phyloP scores from a whole-genome alignment of 2,329 filamentous ascomycete genomes.

The Fusarium sublunatum region DNA sequence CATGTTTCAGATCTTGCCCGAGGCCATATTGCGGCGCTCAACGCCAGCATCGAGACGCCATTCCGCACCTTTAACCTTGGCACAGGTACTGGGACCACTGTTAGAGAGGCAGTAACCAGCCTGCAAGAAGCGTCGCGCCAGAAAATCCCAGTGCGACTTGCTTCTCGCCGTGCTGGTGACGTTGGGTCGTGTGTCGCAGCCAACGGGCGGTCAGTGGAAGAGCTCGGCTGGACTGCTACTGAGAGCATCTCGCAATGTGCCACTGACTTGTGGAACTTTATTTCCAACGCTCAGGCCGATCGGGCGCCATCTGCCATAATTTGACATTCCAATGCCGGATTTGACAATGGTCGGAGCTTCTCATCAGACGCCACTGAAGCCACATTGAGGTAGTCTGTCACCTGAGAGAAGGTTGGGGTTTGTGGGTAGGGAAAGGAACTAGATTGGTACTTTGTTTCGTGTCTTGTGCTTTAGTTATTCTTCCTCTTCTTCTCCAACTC shows the following conservation, averaged over 20 bases:
- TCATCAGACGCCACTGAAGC: too few species aligned
- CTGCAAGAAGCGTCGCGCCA: conserved; percentile 52
- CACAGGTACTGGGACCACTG: conserved; percentile 58
- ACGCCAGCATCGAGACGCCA: conserved; percentile 43
- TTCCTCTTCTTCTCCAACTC: too few species aligned
- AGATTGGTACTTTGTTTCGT: too few species aligned
- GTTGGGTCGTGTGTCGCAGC: conserved; percentile 58
- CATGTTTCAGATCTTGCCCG: conserved; percentile 73
- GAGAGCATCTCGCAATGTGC: conserved; percentile 31
- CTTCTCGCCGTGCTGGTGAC: conserved; percentile 55
- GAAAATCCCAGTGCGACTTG: conserved; percentile 53
- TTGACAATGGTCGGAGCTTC: too few species aligned
- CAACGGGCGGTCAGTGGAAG: conserved; percentile 53
- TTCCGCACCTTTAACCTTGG: conserved; percentile 61
- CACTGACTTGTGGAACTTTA: conserved; percentile 29
- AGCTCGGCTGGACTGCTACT: conserved; percentile 54
- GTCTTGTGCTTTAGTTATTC: too few species aligned
- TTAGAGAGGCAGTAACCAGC: conserved; percentile 56
- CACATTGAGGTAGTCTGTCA: too few species aligned
- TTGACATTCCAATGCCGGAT: background rate
- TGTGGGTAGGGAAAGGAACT: too few species aligned
- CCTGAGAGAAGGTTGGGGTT: too few species aligned
- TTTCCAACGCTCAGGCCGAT: conserved; percentile 3
- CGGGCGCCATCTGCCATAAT: too few species aligned
- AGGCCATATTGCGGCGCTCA: conserved; percentile 71